phyloP scores from a whole-genome alignment of 495 filamentous ascomycete species.

The Penicillium coffeae region DNA sequence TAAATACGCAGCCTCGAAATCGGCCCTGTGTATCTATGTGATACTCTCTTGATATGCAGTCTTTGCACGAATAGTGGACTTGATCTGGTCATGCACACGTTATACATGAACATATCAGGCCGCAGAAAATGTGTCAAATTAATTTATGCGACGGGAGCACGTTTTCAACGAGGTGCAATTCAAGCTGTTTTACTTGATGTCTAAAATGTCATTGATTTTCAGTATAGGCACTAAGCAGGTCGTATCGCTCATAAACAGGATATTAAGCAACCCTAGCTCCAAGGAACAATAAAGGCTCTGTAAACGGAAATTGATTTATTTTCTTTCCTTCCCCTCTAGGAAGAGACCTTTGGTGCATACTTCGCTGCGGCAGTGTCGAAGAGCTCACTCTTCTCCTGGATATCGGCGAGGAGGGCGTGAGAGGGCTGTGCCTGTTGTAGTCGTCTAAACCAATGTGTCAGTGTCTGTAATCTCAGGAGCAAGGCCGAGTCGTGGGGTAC shows the following conservation, averaged over 20 bases:
- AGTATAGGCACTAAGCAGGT: conserved; percentile 18
- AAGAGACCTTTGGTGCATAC: conserved; percentile 68
- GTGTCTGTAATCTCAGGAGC: not conserved
- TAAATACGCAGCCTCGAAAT: not conserved
- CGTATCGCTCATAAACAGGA: conserved; percentile 30
- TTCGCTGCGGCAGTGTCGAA: conserved; percentile 80
- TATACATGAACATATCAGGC: too few relatives aligned
- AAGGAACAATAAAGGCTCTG: conserved; percentile 17
- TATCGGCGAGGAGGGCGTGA: conserved; percentile 63
- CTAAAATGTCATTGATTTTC: conserved; percentile 3
- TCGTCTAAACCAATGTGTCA: conserved; percentile 41
- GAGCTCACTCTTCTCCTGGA: conserved; percentile 70
- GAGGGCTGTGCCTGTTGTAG: conserved; percentile 54
- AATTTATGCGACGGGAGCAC: too few relatives aligned
- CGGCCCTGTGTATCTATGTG: not conserved
- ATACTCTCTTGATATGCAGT: too few relatives aligned
- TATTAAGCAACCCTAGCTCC: conserved; percentile 16
- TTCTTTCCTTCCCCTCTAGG: conserved; percentile 27
- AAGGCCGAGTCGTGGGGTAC: conserved; percentile 11
- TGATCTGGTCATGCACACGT: too few relatives aligned
- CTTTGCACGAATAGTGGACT: too few relatives aligned
- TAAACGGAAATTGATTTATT: conserved; percentile 11
- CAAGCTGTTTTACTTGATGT: too few relatives aligned
- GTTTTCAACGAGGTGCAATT: too few relatives aligned
- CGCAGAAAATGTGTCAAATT: too few relatives aligned